Conservation (phyloP, 805 yeast genomes). For the Saturnispora besseyi region DNA sequence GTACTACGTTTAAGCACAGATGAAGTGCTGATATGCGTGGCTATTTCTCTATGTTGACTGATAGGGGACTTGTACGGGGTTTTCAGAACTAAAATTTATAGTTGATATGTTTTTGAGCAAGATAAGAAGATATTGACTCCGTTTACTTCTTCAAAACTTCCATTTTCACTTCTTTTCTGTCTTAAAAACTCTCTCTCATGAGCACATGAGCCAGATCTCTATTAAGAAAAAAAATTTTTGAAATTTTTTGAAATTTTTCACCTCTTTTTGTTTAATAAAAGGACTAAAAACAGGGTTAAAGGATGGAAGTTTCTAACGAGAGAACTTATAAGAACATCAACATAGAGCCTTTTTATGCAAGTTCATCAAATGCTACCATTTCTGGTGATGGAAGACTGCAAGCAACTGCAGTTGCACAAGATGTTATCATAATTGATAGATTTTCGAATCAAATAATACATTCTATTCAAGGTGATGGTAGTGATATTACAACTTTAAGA, state of each 20-base stretch:
- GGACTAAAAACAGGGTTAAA: not conserved
- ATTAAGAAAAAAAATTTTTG: slow-evolving; percentile 3
- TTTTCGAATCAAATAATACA: slow-evolving; percentile 47
- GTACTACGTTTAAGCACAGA: too few species aligned
- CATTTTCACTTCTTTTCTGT: too few species aligned
- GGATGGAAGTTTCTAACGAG: slow-evolving; percentile 16
- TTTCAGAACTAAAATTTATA: too few species aligned
- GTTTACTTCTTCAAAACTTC: too few species aligned
- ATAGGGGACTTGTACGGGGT: too few species aligned
- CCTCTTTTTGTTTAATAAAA: not conserved
- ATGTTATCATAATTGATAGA: slow-evolving; percentile 60
- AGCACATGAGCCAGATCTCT: not conserved
- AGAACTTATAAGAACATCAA: slow-evolving; percentile 32
- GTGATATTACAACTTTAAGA: slow-evolving; percentile 61
- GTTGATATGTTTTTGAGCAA: too few species aligned
- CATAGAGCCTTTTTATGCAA: slow-evolving; percentile 78
- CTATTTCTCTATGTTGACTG: too few species aligned
- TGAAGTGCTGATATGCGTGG: too few species aligned
- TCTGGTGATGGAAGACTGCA: slow-evolving; percentile 52
- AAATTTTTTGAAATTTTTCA: slow-evolving; percentile 4
- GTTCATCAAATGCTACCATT: slow-evolving; percentile 68
- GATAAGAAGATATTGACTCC: too few species aligned
- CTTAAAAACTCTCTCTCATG: not conserved
- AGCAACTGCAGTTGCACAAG: slow-evolving; percentile 77
- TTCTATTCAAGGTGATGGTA: slow-evolving; percentile 77